Evolutionary conservation across 2,329 filamentous ascomycete genomes (phyloP), one percentile per base, ranked within the genome.

Genomic region (Aspergillus carbonarius): DNA sequence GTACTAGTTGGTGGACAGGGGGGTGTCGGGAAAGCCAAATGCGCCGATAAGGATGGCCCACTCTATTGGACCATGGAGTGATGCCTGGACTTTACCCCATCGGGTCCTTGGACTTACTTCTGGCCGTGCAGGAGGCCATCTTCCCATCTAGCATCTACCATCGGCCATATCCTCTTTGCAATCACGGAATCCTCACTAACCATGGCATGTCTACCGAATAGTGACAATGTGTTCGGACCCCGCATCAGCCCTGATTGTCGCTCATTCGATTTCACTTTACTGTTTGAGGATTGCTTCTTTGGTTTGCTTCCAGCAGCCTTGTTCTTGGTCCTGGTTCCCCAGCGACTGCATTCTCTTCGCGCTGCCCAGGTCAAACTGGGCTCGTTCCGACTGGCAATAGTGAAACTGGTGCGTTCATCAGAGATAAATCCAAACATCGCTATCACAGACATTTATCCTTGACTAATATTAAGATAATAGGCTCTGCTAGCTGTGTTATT

Each of bases 201-300:
- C 39, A 40, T 40, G 39, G 17, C 17, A 20, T 40, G 39, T n/a
- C 17, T 7, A 4, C 15, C 39, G 20, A 13, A 13, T 1, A 30
- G 50, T 35, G 50, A 53, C 27, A 40, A 39, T 18, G 20, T 30
- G 9, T 53, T 53, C 15, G 50, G 50, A 2, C 50, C 50, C 12
- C 50, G 50, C 12, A 23, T 53, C 23, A 30, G 15, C 25, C 8
- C 39, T 9, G 35, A 17, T 1, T 58, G 65, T 53, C 66, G 64
- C 2, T 7, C 55, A 1, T 74, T 74, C 53, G 73, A 74, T 49
- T 74, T 75, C 57, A 74, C 68, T 13, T 54, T 71, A 10, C 60
- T 71, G 9, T 74, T 73, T 42, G 70, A 74, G 48, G 68, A 74
- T 49, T 63, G 60, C 10, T 62, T 73, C 27, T 64, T 72, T 23